Evolutionary conservation across 805 yeast genomes (phyloP).

Genomic region (Candida sithepensis): DNA sequence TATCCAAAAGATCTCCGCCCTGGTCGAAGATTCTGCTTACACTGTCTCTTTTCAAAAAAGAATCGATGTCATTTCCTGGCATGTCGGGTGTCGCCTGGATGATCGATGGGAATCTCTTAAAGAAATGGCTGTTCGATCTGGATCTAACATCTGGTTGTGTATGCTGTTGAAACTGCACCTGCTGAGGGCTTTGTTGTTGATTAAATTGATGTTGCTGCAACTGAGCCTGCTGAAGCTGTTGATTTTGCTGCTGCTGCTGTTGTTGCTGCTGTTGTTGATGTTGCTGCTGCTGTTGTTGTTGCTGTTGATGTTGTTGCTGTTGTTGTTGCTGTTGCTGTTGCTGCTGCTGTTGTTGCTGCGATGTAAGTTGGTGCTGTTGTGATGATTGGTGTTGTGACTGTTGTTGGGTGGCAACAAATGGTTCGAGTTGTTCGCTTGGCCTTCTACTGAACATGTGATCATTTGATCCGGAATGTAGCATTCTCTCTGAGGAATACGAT

Average conservation of each 20-base stretch:
- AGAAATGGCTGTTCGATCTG: slow-evolving; percentile 28
- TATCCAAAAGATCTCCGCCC: slow-evolving; percentile 25
- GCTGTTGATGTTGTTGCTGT: slow-evolving; percentile 8
- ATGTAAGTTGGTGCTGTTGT: slow-evolving; percentile 12
- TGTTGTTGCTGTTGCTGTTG: slow-evolving; percentile 16
- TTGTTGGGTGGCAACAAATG: slow-evolving; percentile 35
- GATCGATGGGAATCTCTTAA: slow-evolving; percentile 29
- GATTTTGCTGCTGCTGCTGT: slow-evolving; percentile 7
- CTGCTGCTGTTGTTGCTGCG: slow-evolving; percentile 14
- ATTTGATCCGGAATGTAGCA: slow-evolving; percentile 15
- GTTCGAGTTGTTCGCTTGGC: slow-evolving; percentile 49
- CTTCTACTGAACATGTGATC: slow-evolving; percentile 34
- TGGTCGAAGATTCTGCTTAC: slow-evolving; percentile 27
- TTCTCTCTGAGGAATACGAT: slow-evolving; percentile 27
- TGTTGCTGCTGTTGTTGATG: slow-evolving; percentile 14
- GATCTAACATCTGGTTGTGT: slow-evolving; percentile 18
- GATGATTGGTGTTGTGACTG: slow-evolving; percentile 9
- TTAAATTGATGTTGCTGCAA: slow-evolving; percentile 1
- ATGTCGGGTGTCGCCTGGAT: slow-evolving; percentile 26
- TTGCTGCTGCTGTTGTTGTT: slow-evolving; percentile 13
- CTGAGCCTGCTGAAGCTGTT: slow-evolving; percentile 3
- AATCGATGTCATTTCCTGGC: slow-evolving; percentile 32
- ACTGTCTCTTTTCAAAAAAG: slow-evolving; percentile 34
- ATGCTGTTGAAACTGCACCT: slow-evolving; percentile 11
- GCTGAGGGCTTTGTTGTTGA: slow-evolving; percentile 1